Conservation (phyloP, 148 eudicot genomes). For the Fallopia convolvulus region DNA sequence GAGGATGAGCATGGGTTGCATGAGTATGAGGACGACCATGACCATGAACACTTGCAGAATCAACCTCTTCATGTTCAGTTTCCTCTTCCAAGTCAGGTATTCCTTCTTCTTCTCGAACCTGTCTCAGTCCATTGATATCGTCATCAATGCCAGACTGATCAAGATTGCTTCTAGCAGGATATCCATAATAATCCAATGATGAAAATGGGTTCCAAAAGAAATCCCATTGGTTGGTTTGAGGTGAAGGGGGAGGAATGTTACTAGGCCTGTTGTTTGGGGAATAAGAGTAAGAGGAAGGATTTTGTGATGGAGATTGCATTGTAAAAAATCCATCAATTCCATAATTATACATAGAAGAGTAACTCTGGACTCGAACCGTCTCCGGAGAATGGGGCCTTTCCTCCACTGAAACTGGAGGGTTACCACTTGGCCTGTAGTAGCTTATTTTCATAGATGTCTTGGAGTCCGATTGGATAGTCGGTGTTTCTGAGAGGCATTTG, state of each 20-base stretch:
- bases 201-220: conserved; percentile 98
- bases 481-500: conserved; percentile 51
- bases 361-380: conserved; percentile 54
- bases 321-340: conserved; percentile 63
- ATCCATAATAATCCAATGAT: conserved; percentile 81
- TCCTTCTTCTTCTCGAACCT: conserved; percentile 95
- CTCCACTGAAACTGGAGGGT: conserved; percentile 63
- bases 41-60: conserved; percentile 16
- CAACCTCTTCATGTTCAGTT: conserved; percentile 65
- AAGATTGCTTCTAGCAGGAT: conserved; percentile 53
- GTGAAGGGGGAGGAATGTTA: conserved; percentile 57
- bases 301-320: conserved; percentile 62
- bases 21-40: not conserved
- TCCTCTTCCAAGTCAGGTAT: conserved; percentile 94
- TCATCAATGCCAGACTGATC: conserved; percentile 57
- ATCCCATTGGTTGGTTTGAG: conserved; percentile 85
- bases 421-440: conserved; percentile 64
- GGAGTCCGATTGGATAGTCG: conserved; percentile 31
- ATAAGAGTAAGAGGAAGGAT: conserved; percentile 39
- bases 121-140: conserved; percentile 57
- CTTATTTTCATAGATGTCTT: conserved; percentile 51
- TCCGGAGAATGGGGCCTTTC: conserved; percentile 74
- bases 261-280: conserved; percentile 46
- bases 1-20: not conserved
- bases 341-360: conserved; percentile 55